These are phyloP conservation scores for Evernia prunastri DNA, from an alignment of 495 filamentous ascomycete species.

Conservation along the genomic window DNA sequence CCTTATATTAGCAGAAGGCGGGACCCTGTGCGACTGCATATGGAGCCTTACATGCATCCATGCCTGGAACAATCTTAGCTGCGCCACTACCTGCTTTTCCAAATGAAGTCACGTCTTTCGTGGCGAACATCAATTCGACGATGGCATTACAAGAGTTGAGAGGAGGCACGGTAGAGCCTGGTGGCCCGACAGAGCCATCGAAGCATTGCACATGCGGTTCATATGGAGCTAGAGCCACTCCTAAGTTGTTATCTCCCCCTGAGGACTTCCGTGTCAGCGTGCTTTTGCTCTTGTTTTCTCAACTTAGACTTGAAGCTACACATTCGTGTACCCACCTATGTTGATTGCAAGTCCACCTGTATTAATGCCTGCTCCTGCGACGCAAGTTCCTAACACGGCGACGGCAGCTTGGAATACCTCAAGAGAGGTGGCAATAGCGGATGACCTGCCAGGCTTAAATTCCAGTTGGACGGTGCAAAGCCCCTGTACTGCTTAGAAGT, in stretches of 20 bases:
- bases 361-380: neutral
- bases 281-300: neutral
- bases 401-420: neutral
- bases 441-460: neutral
- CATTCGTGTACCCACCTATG: neutral
- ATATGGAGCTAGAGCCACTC: neutral
- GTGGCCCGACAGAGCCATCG: neutral
- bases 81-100: neutral
- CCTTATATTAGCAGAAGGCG: neutral
- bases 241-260: constrained; percentile 1
- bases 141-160: neutral
- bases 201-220: neutral
- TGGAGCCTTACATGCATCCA: neutral
- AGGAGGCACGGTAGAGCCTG: neutral
- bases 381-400: neutral
- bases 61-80: neutral
- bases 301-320: too few relatives aligned
- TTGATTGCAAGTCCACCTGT: neutral
- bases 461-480: neutral
- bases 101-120: neutral
- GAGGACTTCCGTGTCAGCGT: neutral
- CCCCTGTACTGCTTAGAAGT: neutral
- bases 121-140: neutral
- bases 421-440: neutral
- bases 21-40: neutral